A percentile compares a stretch with the other conserved stretches of the same genome.
Evolutionary conservation across 768 basidiomycete genomes (phyloP).

Genomic region (Amanita rimosa): DNA sequence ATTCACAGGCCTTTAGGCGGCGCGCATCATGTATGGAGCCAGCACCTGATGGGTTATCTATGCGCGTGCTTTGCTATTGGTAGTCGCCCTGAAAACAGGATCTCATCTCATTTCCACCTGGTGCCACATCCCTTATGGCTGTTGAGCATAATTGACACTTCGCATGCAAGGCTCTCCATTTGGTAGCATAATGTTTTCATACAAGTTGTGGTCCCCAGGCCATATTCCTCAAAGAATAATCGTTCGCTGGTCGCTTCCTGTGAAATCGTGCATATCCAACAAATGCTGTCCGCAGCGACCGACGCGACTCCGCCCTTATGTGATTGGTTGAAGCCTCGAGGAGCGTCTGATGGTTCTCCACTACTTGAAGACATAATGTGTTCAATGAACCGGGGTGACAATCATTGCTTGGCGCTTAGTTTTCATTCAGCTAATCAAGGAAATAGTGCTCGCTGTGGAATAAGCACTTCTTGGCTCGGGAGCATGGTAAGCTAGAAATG

Average conservation of each 20-base stretch:
- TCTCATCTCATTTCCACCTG: background rate
- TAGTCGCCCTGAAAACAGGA: background rate
- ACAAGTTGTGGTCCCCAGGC: too few relatives aligned
- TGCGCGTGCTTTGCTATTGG: conserved; percentile 3
- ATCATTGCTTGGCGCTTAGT: background rate
- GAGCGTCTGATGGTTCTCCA: background rate
- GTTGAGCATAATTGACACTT: background rate
- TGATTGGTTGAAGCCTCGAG: background rate
- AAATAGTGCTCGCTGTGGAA: background rate
- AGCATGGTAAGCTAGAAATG: background rate
- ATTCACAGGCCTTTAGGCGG: conserved; percentile 2
- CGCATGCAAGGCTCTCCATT: too few relatives aligned
- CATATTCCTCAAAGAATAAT: too few relatives aligned
- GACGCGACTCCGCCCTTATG: background rate
- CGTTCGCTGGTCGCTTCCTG: too few relatives aligned
- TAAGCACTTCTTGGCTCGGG: background rate
- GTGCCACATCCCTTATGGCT: background rate
- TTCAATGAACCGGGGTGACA: background rate
- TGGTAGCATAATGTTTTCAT: too few relatives aligned
- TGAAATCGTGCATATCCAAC: too few relatives aligned
- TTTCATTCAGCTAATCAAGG: background rate
- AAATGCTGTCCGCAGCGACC: background rate
- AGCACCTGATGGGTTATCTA: background rate
- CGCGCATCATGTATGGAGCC: background rate
- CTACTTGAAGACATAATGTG: background rate